These are phyloP conservation scores for Waltergamsia citrina DNA, from an alignment of 2,329 filamentous ascomycete species.

Conservation along the genomic window DNA sequence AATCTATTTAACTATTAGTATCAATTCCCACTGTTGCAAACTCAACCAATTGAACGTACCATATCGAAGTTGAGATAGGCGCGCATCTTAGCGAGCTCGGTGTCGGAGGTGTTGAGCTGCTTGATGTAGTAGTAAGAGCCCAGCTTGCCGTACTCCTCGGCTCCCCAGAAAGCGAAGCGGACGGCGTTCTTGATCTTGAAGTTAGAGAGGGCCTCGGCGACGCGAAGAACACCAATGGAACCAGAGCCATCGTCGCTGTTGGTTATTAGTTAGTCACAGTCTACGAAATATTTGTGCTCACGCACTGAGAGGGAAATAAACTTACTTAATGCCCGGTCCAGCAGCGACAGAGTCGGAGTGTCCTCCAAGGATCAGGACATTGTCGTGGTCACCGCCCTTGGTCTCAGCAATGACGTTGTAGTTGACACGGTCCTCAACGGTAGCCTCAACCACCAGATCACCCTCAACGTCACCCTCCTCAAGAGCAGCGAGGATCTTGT, in stretches of 20 bases:
- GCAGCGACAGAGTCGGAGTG: slow-evolving; percentile 38
- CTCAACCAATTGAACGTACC: slow-evolving; percentile 16
- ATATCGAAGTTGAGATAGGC: slow-evolving; percentile 50
- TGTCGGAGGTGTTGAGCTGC: slow-evolving; percentile 25
- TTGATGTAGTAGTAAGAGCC: slow-evolving; percentile 40
- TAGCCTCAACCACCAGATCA: slow-evolving; percentile 41
- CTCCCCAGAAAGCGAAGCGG: slow-evolving; percentile 42
- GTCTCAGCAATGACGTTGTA: slow-evolving; percentile 43
- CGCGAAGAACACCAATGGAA: slow-evolving; percentile 33
- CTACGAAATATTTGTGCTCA: no score
- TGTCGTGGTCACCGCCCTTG: slow-evolving; percentile 34
- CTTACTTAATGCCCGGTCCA: slow-evolving; percentile 47
- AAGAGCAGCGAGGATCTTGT: slow-evolving; percentile 18
- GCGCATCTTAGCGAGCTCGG: slow-evolving; percentile 38
- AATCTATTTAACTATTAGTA: slow-evolving; percentile 15
- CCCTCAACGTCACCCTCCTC: slow-evolving; percentile 25
- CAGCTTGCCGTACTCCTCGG: slow-evolving; percentile 38
- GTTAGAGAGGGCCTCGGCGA: slow-evolving; percentile 30
- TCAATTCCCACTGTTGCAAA: neutral
- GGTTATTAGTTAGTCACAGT: neutral
- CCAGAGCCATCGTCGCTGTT: slow-evolving; percentile 48
- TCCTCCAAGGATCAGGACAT: slow-evolving; percentile 36
- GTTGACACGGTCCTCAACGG: no score
- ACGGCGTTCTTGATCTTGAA: slow-evolving; percentile 37
- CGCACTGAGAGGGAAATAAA: neutral